Percentiles rank a stretch among this genome's conserved stretches.
Evolutionary conservation across 805 yeast species (phyloP).

Genomic region (Brettanomyces naardenensis): DNA sequence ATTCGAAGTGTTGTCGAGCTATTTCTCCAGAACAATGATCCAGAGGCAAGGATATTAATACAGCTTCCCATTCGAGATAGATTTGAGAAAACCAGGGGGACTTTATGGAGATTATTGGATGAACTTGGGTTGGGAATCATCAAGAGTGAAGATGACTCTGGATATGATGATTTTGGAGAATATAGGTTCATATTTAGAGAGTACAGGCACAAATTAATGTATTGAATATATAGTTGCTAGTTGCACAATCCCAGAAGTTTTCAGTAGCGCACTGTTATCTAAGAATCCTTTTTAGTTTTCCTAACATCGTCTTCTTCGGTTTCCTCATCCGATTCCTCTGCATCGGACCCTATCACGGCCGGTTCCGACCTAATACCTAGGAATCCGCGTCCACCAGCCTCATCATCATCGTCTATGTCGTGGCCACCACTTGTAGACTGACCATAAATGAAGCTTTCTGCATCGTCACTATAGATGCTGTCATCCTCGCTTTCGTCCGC

Average conservation of each 20-base stretch:
- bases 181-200: constrained; percentile 48
- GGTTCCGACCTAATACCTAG: constrained; percentile 6
- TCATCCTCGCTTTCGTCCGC: constrained; percentile 5
- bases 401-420: constrained; percentile 6
- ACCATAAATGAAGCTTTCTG: neutral
- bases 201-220: constrained; percentile 14
- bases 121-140: constrained; percentile 28
- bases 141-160: constrained; percentile 43
- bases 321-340: constrained; percentile 5
- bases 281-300: neutral
- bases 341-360: constrained; percentile 7
- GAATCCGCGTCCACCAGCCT: constrained; percentile 5
- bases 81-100: constrained; percentile 57
- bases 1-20: constrained; percentile 49
- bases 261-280: too few species aligned
- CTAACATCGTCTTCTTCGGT: constrained; percentile 1
- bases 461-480: neutral
- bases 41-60: constrained; percentile 42
- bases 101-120: constrained; percentile 48
- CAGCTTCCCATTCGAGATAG: constrained; percentile 70
- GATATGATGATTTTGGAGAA: constrained; percentile 81
- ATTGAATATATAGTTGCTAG: neutral
- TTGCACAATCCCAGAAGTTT: too few species aligned
- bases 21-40: constrained; percentile 30
- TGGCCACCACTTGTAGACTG: too few species aligned